phyloP scores from a whole-genome alignment of 2,329 filamentous ascomycete species.

The Aspergillus latus region DNA sequence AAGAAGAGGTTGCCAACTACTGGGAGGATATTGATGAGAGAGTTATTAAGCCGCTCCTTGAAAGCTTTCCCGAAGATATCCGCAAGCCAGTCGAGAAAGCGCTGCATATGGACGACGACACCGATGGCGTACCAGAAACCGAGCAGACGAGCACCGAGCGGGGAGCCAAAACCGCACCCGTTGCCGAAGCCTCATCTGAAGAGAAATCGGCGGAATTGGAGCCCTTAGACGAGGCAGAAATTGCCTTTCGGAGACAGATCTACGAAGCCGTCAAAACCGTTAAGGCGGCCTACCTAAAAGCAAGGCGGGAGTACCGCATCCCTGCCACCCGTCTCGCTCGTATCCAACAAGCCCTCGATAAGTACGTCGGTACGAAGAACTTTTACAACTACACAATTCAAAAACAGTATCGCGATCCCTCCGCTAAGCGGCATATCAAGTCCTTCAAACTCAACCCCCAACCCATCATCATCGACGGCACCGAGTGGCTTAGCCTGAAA shows the following conservation, averaged over 20 bases:
- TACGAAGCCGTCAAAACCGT: constrained; percentile 69
- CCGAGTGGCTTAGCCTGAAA: constrained; percentile 92
- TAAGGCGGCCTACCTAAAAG: constrained; percentile 76
- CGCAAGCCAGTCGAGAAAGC: constrained; percentile 43
- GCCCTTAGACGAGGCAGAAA: constrained; percentile 14
- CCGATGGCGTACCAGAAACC: constrained; percentile 15
- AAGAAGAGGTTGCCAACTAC: constrained; percentile 76
- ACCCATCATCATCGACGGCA: constrained; percentile 83
- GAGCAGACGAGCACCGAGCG: background rate
- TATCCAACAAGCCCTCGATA: constrained; percentile 71
- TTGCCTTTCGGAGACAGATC: constrained; percentile 48
- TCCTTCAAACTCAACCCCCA: constrained; percentile 76
- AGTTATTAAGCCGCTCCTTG: constrained; percentile 69
- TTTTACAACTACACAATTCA: constrained; percentile 98
- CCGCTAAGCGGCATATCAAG: constrained; percentile 86
- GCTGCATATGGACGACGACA: constrained; percentile 37
- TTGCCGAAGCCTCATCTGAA: background rate
- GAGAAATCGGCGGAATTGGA: constrained; percentile 17
- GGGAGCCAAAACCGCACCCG: constrained; percentile 2
- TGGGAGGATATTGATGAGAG: constrained; percentile 82
- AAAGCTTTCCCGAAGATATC: constrained; percentile 43
- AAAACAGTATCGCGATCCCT: constrained; percentile 77
- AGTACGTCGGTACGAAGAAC: constrained; percentile 81
- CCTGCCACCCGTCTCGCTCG: constrained; percentile 68
- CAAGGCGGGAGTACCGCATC: constrained; percentile 83